Base-by-base conservation (phyloP, 2,329 filamentous ascomycete genomes). In the Orbilia ellipsospora region DNA sequence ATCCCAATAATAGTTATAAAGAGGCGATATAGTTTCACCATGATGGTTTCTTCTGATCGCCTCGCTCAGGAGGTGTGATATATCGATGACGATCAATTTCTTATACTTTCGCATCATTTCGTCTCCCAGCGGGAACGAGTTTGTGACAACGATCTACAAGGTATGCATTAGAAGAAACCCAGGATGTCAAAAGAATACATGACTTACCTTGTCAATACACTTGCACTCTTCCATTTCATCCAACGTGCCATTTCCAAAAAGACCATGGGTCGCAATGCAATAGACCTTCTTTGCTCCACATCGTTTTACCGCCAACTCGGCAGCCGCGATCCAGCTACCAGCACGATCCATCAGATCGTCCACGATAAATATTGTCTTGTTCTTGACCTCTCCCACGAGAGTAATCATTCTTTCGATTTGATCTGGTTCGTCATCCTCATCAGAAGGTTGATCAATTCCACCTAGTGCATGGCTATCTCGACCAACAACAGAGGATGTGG, bases 281-380 rank as follows among this genome's bases (percentile, higher is more conserved):
- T 97, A 98, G 42, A 99, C 95, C 83, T 92, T 95, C 79, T 92
- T 96, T 0, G 95, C 95, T 52, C 89, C 88, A 78, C 95, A 96
- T 78, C 91, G 89, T 86, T 98, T 98, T 63, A 97, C 92, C 1
- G 97, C 94, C 0, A 94, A 96, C 85, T 99, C 95, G 12, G 95
- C 95, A 5, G 95, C 95, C 4, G 94, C 94, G 79, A 99, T 96
- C 95, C 95, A 99, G 5, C 93, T 97, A 13, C 91, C 92, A 8
- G 93, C 90, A 84, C 97, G 97, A 84, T 99, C 95, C 80, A 99
- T 97, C 92, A 99, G 98, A 82, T 99, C 95, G 82, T 99, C 95
- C 59, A 99, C 92, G 76, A 99, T 93, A 81, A 99, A 91, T 64
- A 98, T 95, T 0, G 92, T 90, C 72, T 92, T 89, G 81, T 92